Conservation (phyloP, 2,329 filamentous ascomycete genomes). For the Aspergillus ruber region DNA sequence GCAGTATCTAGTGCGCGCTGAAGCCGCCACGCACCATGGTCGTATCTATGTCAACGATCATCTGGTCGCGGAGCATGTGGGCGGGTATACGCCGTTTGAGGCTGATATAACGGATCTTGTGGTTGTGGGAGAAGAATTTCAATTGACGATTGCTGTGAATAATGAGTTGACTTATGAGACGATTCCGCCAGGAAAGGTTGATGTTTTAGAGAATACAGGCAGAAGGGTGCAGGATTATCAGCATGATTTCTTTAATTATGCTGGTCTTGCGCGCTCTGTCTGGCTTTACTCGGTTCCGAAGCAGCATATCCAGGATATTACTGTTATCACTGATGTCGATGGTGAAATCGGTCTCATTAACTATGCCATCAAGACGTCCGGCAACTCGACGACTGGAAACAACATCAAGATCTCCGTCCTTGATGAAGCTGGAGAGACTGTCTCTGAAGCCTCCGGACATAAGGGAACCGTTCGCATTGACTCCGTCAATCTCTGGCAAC, state of each 20-base stretch:
- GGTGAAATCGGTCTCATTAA: not conserved
- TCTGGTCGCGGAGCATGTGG: slow-evolving; percentile 18
- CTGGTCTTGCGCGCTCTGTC: slow-evolving; percentile 22
- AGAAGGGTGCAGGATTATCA: slow-evolving; percentile 19
- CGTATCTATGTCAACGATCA: slow-evolving; percentile 22
- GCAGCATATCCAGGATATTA: slow-evolving; percentile 17
- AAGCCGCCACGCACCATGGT: slow-evolving; percentile 22
- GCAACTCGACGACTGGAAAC: not conserved
- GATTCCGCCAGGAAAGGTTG: slow-evolving; percentile 19
- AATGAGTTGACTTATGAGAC: slow-evolving; percentile 24
- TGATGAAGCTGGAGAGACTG: not conserved
- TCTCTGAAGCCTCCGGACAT: slow-evolving; percentile 1
- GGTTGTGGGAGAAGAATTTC: slow-evolving; percentile 15
- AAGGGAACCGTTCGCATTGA: slow-evolving; percentile 10
- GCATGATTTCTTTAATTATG: slow-evolving; percentile 28
- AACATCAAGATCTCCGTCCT: not conserved
- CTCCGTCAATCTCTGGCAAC: slow-evolving; percentile 19
- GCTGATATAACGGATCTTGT: slow-evolving; percentile 17
- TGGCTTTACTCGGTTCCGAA: slow-evolving; percentile 20
- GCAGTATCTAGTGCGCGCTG: slow-evolving; percentile 18
- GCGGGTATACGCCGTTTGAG: slow-evolving; percentile 24
- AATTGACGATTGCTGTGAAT: slow-evolving; percentile 25
- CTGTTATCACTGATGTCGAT: slow-evolving; percentile 14
- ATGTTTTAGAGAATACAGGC: slow-evolving; percentile 6
- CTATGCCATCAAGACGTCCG: slow-evolving; percentile 2